Evolutionary conservation across 805 yeast species (phyloP).

Genomic region (Candida manassasensis): DNA sequence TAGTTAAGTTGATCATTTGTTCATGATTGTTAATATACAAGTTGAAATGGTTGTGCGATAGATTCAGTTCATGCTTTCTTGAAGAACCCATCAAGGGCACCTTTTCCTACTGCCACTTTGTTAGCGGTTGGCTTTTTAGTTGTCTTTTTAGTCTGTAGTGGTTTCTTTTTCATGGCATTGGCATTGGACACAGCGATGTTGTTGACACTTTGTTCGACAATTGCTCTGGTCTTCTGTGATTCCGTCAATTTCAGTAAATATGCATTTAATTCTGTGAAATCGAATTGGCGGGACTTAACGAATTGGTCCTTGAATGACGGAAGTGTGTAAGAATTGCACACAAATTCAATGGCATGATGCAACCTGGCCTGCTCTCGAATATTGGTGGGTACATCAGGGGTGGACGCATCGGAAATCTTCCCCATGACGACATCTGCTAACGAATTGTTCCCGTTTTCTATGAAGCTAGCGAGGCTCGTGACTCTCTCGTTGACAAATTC

Average conservation of each 20-base stretch:
- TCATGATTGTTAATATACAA: conserved; percentile 2
- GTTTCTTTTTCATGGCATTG: conserved; percentile 19
- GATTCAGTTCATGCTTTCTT: conserved; percentile 18
- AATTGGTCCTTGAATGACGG: conserved; percentile 20
- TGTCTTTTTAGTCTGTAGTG: conserved; percentile 17
- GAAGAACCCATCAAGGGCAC: conserved; percentile 69
- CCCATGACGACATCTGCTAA: conserved; percentile 15
- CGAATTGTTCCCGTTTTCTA: conserved; percentile 10
- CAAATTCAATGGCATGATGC: conserved; percentile 42
- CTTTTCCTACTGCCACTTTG: conserved; percentile 52
- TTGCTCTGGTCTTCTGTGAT: conserved; percentile 17
- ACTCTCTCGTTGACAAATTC: conserved; percentile 37
- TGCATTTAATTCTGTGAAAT: conserved; percentile 17
- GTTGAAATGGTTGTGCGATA: not conserved
- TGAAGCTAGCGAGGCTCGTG: conserved; percentile 15
- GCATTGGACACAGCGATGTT: conserved; percentile 14
- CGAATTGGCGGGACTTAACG: conserved; percentile 10
- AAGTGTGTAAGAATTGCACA: conserved; percentile 41
- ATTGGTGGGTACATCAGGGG: conserved; percentile 18
- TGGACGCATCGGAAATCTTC: conserved; percentile 14
- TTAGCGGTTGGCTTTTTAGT: conserved; percentile 22
- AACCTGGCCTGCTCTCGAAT: conserved; percentile 19
- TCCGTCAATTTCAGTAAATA: conserved; percentile 14
- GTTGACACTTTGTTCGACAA: conserved; percentile 26
- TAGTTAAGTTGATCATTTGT: conserved; percentile 3